Evolutionary conservation across 2,329 filamentous ascomycete species (phyloP), one percentile per base, ranked within the genome.

Genomic region (Cordyceps tenuipes): DNA sequence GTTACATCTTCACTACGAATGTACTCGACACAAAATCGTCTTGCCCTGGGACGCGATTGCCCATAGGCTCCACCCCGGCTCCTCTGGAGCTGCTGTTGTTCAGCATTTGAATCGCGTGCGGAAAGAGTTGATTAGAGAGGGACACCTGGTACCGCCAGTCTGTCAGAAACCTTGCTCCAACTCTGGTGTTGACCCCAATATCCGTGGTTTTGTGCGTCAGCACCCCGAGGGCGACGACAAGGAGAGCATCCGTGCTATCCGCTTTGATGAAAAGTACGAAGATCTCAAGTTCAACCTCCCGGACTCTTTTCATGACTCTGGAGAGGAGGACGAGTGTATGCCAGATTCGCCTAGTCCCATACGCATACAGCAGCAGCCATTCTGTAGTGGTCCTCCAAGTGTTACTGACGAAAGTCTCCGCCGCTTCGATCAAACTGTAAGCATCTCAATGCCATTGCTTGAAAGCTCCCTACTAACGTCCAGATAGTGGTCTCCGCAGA

Each of bases 1-100:
- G 0, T 66, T 79, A 0, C 66, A 73, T 59, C 63, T 78, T 0
- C 67, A 73, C 12, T 79, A 76, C 39, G 77, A 79, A 63, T 72
- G 68, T 41, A 60, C 62, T 13, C 63, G 70, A 5, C 64, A 69
- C 52, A 68, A 68, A 31, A 64, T 73, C 26, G 65, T 69, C 1
- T 12, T 78, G 0, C 75, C 76, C 0, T 78, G 74, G 74, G 71
- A 75, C 15, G 56, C 64, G 0, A 69, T 77, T 47, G 75, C 75
- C 26, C 73, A 77, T 53, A 70, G 75, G 1, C 66, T 78, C 17
- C 72, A 72, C 8, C 75, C 75, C 2, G 75, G 76, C 19, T 72
- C 75, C 0, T 74, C 74, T 1, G 73, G 71, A 3, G 68, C 69
- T 19, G 74, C 76, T 5, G 60, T 78, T 4, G 54, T 63, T 2